Conservation (phyloP, 441 rosid genomes). For the Gossypium trilobum region DNA sequence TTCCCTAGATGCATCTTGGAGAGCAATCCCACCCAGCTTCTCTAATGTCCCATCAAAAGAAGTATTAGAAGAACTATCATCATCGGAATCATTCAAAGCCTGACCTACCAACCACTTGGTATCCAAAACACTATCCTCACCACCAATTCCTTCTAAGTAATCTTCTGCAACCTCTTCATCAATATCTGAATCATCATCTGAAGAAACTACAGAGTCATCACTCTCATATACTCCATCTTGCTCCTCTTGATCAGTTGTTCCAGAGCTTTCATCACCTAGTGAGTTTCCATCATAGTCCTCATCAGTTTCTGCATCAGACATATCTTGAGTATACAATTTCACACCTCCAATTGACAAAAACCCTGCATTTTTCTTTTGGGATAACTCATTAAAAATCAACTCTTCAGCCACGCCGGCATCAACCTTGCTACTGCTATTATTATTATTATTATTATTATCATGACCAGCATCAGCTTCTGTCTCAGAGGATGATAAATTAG, state of each 20-base stretch:
- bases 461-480: conserved; percentile 29
- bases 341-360: conserved; percentile 59
- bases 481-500: conserved; percentile 26
- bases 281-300: conserved; percentile 29
- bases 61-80: conserved; percentile 44
- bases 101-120: conserved; percentile 50
- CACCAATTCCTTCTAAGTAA: conserved; percentile 82
- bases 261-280: conserved; percentile 36
- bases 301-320: conserved; percentile 52
- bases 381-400: conserved; percentile 21
- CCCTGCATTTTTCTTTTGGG: conserved; percentile 41
- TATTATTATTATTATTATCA: background rate
- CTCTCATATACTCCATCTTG: conserved; percentile 34
- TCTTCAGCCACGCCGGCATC: conserved; percentile 31
- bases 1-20: conserved; percentile 60
- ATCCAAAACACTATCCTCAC: conserved; percentile 42
- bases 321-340: conserved; percentile 60
- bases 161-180: conserved; percentile 78
- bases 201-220: conserved; percentile 34
- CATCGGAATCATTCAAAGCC: conserved; percentile 42
- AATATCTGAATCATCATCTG: conserved; percentile 47
- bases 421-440: conserved; percentile 13
- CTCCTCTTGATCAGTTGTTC: conserved; percentile 32
- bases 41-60: conserved; percentile 39
- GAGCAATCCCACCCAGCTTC: conserved; percentile 55